These are phyloP conservation scores for Macrophomina phaseolina DNA, from an alignment of 2,329 filamentous ascomycete species.

Conservation along the genomic window DNA sequence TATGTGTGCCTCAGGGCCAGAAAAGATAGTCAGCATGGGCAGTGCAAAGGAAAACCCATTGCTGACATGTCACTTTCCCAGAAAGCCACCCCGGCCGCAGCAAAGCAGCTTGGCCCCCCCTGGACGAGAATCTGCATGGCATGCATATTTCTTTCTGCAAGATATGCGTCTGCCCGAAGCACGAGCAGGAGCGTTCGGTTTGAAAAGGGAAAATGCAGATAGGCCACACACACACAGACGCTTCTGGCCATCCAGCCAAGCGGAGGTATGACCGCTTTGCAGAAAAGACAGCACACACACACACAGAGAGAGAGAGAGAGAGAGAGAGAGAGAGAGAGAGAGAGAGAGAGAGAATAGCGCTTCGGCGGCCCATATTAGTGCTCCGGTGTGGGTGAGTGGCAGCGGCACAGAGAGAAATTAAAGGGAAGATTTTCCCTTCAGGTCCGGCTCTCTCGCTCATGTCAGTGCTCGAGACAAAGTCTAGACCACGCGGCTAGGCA, in stretches of 20 bases:
- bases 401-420: not conserved
- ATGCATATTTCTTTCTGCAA: not conserved
- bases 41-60: not conserved
- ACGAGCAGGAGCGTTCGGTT: not conserved
- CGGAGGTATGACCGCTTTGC: not conserved
- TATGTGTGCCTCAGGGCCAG: not conserved
- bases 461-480: not conserved
- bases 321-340: no score
- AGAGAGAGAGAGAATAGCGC: not conserved
- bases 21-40: not conserved
- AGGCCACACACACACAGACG: not conserved
- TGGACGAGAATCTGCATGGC: not conserved
- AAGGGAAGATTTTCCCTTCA: not conserved
- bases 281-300: not conserved
- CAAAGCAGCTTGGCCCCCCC: not conserved
- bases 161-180: slow-evolving; percentile 5
- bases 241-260: not conserved
- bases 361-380: not conserved
- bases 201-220: not conserved
- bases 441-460: not conserved
- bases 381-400: not conserved
- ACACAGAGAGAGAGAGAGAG: not conserved
- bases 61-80: slow-evolving; percentile 13
- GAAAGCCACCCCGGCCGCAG: not conserved
- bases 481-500: not conserved